Evolutionary conservation across 805 yeast species (phyloP), one percentile per base, ranked within the genome.

Genomic region (Monosporozyma aquatica): DNA sequence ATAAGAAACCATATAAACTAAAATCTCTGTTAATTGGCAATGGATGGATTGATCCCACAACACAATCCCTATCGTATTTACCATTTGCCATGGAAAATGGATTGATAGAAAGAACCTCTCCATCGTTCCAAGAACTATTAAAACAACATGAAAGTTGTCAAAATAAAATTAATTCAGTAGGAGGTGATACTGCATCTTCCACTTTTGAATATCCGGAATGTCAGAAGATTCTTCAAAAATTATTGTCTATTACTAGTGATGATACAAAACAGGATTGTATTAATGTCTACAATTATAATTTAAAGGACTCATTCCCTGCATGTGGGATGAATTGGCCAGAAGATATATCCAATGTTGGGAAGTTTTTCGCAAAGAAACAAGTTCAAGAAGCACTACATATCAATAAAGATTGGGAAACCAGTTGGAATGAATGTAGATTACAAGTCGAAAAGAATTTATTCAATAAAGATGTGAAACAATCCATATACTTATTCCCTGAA

Each of bases 301-400:
- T 82, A 41, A 68, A 64, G 28, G 96, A 87, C 58, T 62, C 78
- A 0, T 86, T 70, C 52, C 97, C 97, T 0, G 65, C 82, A 0
- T 92, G 98, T 64, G 97, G 97, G 5, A 70, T 76, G 75, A 81
- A 82, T 59, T 92, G 97, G 97, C 98, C 98, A 0, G 72, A 72
- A 22, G 82, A 74, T 49, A 62, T 84, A 46, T 64, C 61, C 0
- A 46, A 63, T 35, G 78, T 82, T 2, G 61, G 69, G 1, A 70
- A 74, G 15, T 83, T 80, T 56, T 68, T 84, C 43, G 66, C 69
- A 32, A 52, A 61, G 2, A 61, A 64, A 2, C 64, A 67, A 4
- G 81, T 78, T 15, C 72, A 74, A 57, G 57, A 64, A 22, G 64
- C 74, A 15, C 62, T 84, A 50, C 77, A 83, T 59, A 57, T 82